Base-by-base conservation (phyloP, 176 grass and related monocot genomes). In the Rhynchospora pubera region DNA sequence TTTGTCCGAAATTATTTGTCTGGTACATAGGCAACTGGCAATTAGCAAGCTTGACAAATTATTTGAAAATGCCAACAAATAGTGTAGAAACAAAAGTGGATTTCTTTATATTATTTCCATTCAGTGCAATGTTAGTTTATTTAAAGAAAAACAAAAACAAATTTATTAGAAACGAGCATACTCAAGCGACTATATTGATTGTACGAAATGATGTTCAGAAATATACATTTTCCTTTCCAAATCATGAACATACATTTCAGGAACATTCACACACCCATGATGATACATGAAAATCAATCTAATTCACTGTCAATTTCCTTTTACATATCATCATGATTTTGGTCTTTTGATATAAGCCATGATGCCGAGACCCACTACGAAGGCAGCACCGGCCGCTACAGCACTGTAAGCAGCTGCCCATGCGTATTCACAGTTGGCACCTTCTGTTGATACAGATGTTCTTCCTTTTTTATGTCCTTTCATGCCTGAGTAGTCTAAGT, bases 401-500 rank as follows among this genome's bases (percentile, higher is more conserved):
- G 77, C 85, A 16, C 89, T 86, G 79, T 93, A 93, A 2, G 89
- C 73, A 3, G 84, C 82, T 24, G 82, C 72, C 91, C 91, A 90
- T 9, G 73, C 78, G 19, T 94, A 84, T 14, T 84, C 59, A 60
- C 61, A 72, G 52, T 80, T 86, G 0, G 83, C 46, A 50, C 84
- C 28, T 22, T 91, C 81, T 51, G 87, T 51, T 44, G 48, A 64
- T 56, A 62, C 42, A 1, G 79, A 68, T 28, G 16, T 61, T 6
- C 44, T 67, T 7, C 65, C 45, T 55, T 83, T 89, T 77, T 43
- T 83, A 0, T 85, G 77, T 1, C 74, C 86, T 6, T 28, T 63
- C 28, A n/a, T 73, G 60, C 87, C 78, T 0, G 91, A 90, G 56
- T 93, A 87, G 79, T 97, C 91, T 34, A 97, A 77, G 84, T 88